Conservation (phyloP, 2,329 filamentous ascomycete species). For the Dryadomyces quercus-mongolicae region DNA sequence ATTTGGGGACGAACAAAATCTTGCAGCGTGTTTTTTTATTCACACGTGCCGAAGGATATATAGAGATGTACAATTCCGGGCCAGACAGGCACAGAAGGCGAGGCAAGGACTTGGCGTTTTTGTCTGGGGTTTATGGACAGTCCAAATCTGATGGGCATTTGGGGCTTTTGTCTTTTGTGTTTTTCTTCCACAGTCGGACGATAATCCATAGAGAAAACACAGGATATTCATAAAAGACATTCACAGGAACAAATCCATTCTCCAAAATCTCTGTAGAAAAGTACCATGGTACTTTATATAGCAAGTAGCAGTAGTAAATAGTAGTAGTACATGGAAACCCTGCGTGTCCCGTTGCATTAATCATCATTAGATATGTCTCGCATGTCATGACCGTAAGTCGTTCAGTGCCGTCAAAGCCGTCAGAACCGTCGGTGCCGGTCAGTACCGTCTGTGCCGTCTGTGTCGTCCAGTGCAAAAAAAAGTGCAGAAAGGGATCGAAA, state of each 20-base stretch:
- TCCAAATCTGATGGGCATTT: not conserved
- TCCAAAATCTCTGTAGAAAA: not conserved
- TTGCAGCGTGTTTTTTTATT: not conserved
- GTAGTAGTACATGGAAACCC: not conserved
- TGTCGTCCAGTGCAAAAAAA: not conserved
- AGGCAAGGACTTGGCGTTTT: conserved; percentile 1
- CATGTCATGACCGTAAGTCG: conserved; percentile 1
- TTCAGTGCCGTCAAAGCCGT: not conserved
- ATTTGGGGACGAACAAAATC: not conserved
- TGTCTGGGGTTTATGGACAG: not conserved
- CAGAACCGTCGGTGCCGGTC: not conserved
- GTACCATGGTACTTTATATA: not conserved
- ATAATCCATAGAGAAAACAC: not conserved
- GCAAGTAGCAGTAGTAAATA: not conserved
- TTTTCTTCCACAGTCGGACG: not conserved
- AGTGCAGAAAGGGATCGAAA: not conserved
- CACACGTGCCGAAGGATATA: conserved; percentile 4
- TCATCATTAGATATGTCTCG: not conserved
- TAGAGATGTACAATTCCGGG: conserved; percentile 10
- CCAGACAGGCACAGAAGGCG: conserved; percentile 3
- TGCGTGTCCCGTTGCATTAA: not conserved
- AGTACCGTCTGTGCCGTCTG: too few relatives aligned
- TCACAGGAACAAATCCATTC: not conserved
- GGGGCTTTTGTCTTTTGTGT: not conserved
- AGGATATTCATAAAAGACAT: not conserved